phyloP scores from a whole-genome alignment of 257 asterid genomes.

The Nicotiana otophora region DNA sequence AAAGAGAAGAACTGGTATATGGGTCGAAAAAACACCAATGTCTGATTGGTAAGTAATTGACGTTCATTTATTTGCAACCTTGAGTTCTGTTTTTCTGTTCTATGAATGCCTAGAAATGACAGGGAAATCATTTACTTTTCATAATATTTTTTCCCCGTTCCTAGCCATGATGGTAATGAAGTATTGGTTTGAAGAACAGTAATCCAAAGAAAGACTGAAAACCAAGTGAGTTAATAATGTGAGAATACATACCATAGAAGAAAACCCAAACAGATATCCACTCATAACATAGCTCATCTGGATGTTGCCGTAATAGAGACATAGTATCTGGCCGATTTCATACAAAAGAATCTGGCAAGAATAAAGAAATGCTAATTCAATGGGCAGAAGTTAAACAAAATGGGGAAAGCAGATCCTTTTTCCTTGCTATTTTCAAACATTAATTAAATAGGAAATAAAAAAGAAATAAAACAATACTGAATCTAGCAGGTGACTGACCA shows the following conservation, averaged over 20 bases:
- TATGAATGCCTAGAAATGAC: neutral
- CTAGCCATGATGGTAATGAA: neutral
- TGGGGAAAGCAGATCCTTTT: neutral
- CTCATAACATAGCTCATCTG: conserved; percentile 21
- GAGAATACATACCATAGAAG: conserved; percentile 40
- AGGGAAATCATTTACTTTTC: neutral
- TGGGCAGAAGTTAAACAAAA: neutral
- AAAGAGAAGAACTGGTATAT: neutral
- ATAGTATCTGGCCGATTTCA: conserved; percentile 38
- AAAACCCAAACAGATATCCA: conserved; percentile 35
- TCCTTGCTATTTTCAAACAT: neutral
- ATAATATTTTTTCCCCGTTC: neutral
- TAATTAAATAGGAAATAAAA: neutral
- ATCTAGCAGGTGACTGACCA: conserved; percentile 30
- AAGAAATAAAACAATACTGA: neutral
- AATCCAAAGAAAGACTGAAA: neutral
- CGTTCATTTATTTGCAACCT: neutral
- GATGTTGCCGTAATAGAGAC: conserved; percentile 30
- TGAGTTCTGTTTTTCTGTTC: neutral
- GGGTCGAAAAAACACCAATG: neutral
- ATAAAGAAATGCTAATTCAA: neutral
- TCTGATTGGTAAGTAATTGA: neutral
- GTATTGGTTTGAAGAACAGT: neutral
- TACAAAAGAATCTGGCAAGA: conserved; percentile 51
- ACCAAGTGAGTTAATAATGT: neutral